These are phyloP conservation scores for Umbelopsis vinacea DNA, from an alignment of 192 early-diverging fungal genomes.

Conservation along the genomic window DNA sequence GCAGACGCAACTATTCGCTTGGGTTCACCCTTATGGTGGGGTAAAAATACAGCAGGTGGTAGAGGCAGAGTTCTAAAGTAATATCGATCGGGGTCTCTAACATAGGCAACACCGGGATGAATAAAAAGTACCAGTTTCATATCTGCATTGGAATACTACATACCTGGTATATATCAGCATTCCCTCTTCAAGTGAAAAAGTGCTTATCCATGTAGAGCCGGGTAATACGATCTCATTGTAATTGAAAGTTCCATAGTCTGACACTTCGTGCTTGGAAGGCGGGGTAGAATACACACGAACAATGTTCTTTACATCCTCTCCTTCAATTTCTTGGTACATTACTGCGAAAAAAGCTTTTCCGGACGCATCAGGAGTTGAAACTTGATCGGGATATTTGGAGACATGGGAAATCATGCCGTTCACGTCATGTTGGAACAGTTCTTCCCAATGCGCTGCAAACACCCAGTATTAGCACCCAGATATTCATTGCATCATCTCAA, in stretches of 20 bases:
- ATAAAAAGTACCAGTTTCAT: neutral
- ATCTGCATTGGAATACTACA: neutral
- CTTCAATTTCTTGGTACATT: constrained; percentile 32
- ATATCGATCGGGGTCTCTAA: constrained; percentile 14
- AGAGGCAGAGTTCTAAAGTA: constrained; percentile 14
- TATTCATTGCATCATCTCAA: neutral
- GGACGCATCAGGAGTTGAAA: neutral
- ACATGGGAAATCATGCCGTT: constrained; percentile 30
- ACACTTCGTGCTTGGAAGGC: neutral
- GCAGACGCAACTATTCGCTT: neutral
- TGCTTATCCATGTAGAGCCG: constrained; percentile 28
- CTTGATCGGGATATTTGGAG: constrained; percentile 11
- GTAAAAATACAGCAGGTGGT: neutral
- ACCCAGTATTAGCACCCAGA: neutral
- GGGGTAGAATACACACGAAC: constrained; percentile 29
- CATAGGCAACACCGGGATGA: neutral
- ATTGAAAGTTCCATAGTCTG: neutral
- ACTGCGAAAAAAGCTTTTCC: constrained; percentile 27
- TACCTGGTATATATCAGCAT: constrained; percentile 41
- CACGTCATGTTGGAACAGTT: constrained; percentile 23
- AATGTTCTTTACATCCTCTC: constrained; percentile 32
- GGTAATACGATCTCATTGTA: constrained; percentile 41
- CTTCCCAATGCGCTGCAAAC: constrained; percentile 20
- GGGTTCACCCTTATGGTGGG: neutral
- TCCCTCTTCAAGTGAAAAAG: constrained; percentile 31